Conservation (phyloP, 306 rosid genomes). For the Pterocarpus macrocarpus region DNA sequence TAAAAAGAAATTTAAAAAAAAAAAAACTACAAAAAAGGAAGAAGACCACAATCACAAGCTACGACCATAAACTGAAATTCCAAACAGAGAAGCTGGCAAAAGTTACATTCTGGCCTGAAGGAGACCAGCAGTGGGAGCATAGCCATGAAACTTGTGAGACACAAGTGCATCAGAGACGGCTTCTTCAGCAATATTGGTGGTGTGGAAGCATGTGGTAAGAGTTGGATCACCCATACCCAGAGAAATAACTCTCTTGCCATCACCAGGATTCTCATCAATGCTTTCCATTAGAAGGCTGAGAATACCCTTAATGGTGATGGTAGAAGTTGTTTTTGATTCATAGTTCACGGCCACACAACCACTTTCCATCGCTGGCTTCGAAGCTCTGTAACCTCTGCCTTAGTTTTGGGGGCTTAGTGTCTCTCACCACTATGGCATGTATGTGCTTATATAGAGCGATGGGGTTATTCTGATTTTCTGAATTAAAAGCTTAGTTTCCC, state of each 20-base stretch:
- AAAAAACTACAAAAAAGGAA: too few relatives aligned
- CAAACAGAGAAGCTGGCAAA: neutral
- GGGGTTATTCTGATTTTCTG: too few relatives aligned
- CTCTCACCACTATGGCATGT: too few relatives aligned
- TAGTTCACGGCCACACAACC: constrained; percentile 47
- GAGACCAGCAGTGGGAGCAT: constrained; percentile 91
- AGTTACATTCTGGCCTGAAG: constrained; percentile 76
- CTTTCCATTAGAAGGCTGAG: constrained; percentile 67
- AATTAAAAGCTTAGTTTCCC: too few relatives aligned
- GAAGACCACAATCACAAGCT: neutral
- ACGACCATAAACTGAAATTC: neutral
- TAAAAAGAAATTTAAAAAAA: too few relatives aligned
- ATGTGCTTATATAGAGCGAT: too few relatives aligned
- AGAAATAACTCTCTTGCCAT: constrained; percentile 61
- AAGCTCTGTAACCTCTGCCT: neutral
- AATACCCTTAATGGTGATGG: constrained; percentile 89
- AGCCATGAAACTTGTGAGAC: constrained; percentile 79
- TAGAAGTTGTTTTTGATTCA: constrained; percentile 58
- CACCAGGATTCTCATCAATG: constrained; percentile 46
- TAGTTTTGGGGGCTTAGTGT: neutral
- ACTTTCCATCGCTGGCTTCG: constrained; percentile 54
- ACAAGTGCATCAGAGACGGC: constrained; percentile 70
- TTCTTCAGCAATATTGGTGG: constrained; percentile 61
- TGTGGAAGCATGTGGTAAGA: constrained; percentile 66
- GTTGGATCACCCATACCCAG: constrained; percentile 96